Evolutionary conservation across 2,329 filamentous ascomycete species (phyloP).

Genomic region (Calcarisporium arbuscula): DNA sequence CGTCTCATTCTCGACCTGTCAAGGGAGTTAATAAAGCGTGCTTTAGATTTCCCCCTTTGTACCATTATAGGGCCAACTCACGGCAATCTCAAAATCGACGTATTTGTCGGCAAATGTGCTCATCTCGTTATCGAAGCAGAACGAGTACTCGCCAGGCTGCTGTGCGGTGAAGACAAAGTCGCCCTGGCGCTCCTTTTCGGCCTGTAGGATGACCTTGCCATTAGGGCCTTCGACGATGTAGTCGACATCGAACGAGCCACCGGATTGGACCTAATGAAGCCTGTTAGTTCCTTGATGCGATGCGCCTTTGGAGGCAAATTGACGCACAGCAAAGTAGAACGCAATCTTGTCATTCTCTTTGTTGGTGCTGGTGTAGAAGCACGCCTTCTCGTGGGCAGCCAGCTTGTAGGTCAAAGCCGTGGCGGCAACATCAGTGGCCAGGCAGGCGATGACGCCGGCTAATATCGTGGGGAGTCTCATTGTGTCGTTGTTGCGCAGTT

Average conservation of each 20-base stretch:
- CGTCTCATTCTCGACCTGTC: conserved; percentile 85
- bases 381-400: conserved; percentile 84
- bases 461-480: conserved; percentile 63
- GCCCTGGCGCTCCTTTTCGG: conserved; percentile 86
- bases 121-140: conserved; percentile 99
- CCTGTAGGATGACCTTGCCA: conserved; percentile 75
- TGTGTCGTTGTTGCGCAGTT: conserved; percentile 21
- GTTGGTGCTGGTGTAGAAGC: conserved; percentile 82
- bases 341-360: conserved; percentile 81
- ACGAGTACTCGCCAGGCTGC: conserved; percentile 80
- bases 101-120: conserved; percentile 96
- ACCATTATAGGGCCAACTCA: conserved; percentile 6
- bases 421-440: conserved; percentile 66
- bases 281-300: no score
- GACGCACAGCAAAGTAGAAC: conserved; percentile 89
- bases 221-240: conserved; percentile 80
- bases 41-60: neutral
- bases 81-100: conserved; percentile 95
- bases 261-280: conserved; percentile 98
- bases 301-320: neutral
- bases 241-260: conserved; percentile 95
- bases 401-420: conserved; percentile 95
- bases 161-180: conserved; percentile 97
- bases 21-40: conserved; percentile 4
- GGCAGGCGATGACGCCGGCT: conserved; percentile 63